These are phyloP conservation scores for Globisporangium iwayamae DNA, from an alignment of 352 stramenopile genomes.

Conservation along the genomic window DNA sequence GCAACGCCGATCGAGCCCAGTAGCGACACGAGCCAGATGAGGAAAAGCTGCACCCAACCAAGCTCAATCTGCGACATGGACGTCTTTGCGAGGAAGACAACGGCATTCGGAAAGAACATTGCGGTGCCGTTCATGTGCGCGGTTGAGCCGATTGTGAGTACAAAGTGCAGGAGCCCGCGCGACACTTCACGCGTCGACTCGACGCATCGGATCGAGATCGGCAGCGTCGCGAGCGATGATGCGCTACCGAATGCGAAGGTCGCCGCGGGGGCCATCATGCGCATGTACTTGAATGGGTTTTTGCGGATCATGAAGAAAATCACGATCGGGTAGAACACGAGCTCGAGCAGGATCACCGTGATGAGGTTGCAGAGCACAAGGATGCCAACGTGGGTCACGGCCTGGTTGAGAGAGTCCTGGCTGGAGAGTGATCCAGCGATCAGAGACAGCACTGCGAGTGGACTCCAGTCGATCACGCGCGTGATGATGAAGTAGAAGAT, in stretches of 20 bases:
- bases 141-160: constrained; percentile 66
- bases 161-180: constrained; percentile 52
- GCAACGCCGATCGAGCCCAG: constrained; percentile 58
- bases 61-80: constrained; percentile 32
- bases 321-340: constrained; percentile 53
- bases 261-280: constrained; percentile 51
- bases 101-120: constrained; percentile 64
- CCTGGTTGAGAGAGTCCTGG: constrained; percentile 37
- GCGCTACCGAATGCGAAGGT: constrained; percentile 66
- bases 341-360: constrained; percentile 42
- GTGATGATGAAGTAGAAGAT: constrained; percentile 68
- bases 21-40: constrained; percentile 62
- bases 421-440: constrained; percentile 57
- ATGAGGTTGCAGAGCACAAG: constrained; percentile 53
- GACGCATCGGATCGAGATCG: constrained; percentile 62
- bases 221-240: constrained; percentile 65
- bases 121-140: constrained; percentile 78
- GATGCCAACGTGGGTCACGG: constrained; percentile 48
- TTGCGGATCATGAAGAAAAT: constrained; percentile 39
- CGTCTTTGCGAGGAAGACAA: constrained; percentile 68
- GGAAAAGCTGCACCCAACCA: constrained; percentile 39
- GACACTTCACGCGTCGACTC: constrained; percentile 58
- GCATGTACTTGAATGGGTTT: constrained; percentile 62
- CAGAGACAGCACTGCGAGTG: constrained; percentile 63
- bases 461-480: constrained; percentile 63